A percentile compares a stretch with the other conserved stretches of the same genome.
These are phyloP conservation scores for Talaromyces amestolkiae DNA, from an alignment of 2,329 filamentous ascomycete species.

Conservation along the genomic window DNA sequence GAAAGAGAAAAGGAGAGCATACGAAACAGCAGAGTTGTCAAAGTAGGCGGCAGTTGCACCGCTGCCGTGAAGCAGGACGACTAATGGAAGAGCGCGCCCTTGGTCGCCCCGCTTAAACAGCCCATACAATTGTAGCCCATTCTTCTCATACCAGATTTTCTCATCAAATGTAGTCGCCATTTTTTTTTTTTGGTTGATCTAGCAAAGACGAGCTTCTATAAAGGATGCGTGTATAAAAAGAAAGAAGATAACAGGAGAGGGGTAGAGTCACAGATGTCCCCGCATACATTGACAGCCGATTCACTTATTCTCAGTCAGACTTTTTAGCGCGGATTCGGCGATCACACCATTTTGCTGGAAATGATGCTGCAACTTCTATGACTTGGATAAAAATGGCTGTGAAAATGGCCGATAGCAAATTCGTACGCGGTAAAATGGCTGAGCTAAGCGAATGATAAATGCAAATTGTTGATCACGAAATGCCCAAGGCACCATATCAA, in stretches of 20 bases:
- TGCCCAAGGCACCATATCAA: not conserved
- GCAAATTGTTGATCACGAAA: not conserved
- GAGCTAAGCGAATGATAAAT: not conserved
- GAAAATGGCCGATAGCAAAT: not conserved
- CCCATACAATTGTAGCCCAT: constrained; percentile 18
- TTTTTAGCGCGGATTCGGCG: not conserved
- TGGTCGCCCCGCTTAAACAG: constrained; percentile 19
- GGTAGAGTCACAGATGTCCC: not conserved
- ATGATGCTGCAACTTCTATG: not conserved
- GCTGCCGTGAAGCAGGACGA: constrained; percentile 22
- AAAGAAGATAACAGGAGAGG: not conserved
- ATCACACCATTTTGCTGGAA: not conserved
- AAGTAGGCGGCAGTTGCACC: constrained; percentile 23
- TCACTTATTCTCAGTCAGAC: not conserved
- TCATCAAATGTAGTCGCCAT: constrained; percentile 21
- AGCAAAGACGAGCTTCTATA: not conserved
- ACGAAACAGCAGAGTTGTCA: constrained; percentile 23
- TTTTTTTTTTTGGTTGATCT: not conserved
- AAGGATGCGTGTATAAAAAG: not conserved
- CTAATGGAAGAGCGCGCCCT: constrained; percentile 12
- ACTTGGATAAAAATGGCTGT: not conserved
- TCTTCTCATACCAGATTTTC: constrained; percentile 17
- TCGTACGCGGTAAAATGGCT: not conserved
- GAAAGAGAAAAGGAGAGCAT: not conserved
- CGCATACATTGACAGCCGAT: not conserved